A percentile compares a stretch with the other conserved stretches of the same genome.
Conservation (phyloP, 1,139 yeast species). For the Scheffersomyces quercinus region DNA sequence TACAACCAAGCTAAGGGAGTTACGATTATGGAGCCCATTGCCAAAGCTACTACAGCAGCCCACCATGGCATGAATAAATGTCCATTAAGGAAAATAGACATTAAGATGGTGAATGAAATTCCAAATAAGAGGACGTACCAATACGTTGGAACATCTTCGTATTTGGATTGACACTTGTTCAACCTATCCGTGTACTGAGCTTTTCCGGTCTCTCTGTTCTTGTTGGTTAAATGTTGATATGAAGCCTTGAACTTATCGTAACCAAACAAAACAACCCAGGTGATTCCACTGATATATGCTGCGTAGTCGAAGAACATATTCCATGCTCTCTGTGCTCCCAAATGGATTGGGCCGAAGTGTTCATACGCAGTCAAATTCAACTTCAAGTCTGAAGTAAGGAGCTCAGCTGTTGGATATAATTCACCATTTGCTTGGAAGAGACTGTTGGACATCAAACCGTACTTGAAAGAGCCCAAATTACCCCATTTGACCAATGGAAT, state of each 20-base stretch:
- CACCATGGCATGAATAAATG: conserved; percentile 50
- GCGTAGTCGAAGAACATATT: conserved; percentile 25
- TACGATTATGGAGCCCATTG: conserved; percentile 43
- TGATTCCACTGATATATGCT: conserved; percentile 20
- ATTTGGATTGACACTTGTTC: conserved; percentile 36
- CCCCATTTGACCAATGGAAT: conserved; percentile 44
- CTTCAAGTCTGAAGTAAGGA: conserved; percentile 31
- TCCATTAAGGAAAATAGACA: conserved; percentile 32
- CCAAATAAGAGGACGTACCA: conserved; percentile 40
- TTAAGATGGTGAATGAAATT: conserved; percentile 31
- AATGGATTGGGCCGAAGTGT: conserved; percentile 36
- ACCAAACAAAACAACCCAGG: conserved; percentile 22
- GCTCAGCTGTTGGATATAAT: conserved; percentile 33
- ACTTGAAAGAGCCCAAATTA: conserved; percentile 21
- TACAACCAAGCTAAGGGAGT: conserved; percentile 51
- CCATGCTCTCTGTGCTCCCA: conserved; percentile 24
- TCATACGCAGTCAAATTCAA: conserved; percentile 43
- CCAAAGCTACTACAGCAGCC: conserved; percentile 44
- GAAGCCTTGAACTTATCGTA: conserved; percentile 12
- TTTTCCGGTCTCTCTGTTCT: conserved; percentile 7
- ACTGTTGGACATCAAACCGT: conserved; percentile 44
- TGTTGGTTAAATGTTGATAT: conserved; percentile 1
- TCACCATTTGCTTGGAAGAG: conserved; percentile 32
- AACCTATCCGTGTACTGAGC: conserved; percentile 33
- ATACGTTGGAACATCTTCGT: conserved; percentile 37